Evolutionary conservation across 345 rosid species (phyloP).

Genomic region (Rubroshorea leprosula): DNA sequence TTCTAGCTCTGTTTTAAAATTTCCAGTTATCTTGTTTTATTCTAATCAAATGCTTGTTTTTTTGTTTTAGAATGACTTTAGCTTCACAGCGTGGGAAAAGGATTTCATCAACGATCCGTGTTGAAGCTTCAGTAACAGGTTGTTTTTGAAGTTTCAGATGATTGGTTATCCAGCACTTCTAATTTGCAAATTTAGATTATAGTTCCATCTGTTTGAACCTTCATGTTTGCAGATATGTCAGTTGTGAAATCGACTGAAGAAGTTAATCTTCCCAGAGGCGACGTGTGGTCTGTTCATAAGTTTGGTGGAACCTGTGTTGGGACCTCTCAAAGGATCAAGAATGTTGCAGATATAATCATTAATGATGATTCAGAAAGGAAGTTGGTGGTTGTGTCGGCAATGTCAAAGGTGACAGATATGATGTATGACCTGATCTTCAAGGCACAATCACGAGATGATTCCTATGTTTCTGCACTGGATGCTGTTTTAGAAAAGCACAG

Average conservation of each 20-base stretch:
- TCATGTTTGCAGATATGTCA: constrained; percentile 41
- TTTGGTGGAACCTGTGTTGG: constrained; percentile 99
- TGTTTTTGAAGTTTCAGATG: not conserved
- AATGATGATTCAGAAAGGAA: constrained; percentile 68
- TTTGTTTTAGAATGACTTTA: constrained; percentile 28
- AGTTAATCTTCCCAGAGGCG: constrained; percentile 55
- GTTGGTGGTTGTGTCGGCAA: constrained; percentile 86
- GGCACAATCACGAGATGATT: constrained; percentile 85
- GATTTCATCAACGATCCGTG: constrained; percentile 25
- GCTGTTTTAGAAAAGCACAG: constrained; percentile 75
- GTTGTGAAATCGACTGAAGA: constrained; percentile 39
- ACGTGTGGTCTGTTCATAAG: constrained; percentile 86
- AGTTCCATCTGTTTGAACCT: not conserved
- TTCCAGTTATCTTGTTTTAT: not conserved
- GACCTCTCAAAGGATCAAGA: constrained; percentile 74
- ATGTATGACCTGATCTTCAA: constrained; percentile 83
- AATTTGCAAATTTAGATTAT: not conserved
- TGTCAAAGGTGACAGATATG: constrained; percentile 99
- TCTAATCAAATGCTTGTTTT: not conserved
- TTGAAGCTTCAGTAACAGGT: constrained; percentile 56
- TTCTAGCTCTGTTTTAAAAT: not conserved
- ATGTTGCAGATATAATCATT: constrained; percentile 65
- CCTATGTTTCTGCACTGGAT: constrained; percentile 69
- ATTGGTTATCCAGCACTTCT: not conserved
- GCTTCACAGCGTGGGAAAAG: constrained; percentile 24